Evolutionary conservation across 2,329 filamentous ascomycete genomes (phyloP), one percentile per base, ranked within the genome.

Genomic region (Trichoderma cornu-damae): DNA sequence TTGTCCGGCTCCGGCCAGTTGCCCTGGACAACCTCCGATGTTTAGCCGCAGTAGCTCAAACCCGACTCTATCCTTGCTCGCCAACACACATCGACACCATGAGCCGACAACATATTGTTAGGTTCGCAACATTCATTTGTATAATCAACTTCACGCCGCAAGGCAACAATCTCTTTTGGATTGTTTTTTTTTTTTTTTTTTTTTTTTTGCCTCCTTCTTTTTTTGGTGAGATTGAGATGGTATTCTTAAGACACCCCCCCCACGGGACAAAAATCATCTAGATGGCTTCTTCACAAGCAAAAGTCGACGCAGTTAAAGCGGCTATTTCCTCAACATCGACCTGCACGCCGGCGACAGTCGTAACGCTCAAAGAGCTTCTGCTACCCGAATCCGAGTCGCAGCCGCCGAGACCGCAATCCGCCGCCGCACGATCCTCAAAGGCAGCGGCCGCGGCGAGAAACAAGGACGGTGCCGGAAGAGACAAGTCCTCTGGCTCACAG

Each of bases 261-360:
- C 57, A 57, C 63, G 63, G 35, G 26, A 16, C 2, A 12, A n/a
- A 62, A 67, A 66, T 63, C 62, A 62, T 61, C 59, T 62, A 63
- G 59, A 79, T 79, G 77, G 69, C 74, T 72, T 73, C 76, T 60
- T 61, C 72, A 66, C 71, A 74, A 62, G 67, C 67, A 62, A 75
- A 76, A 63, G 68, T 67, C 65, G 77, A 79, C 60, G 75, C 79
- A 60, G 77, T 83, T 65, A 84, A 82, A 66, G 72, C 73, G 60
- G 80, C 80, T 40, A 71, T 84, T 61, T 72, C 77, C 60, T 80
- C 77, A 54, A 75, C 75, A 11, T 70, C 77, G 46, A 82, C 76
- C 63, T 85, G 81, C 69, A 81, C 80, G 42, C 70, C 77, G 20
- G 67, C 76, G 2, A 78, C 74, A 28, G 76, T 77, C 32, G 76